phyloP scores from a whole-genome alignment of 2,329 filamentous ascomycete species.

The Colletotrichum sp. region DNA sequence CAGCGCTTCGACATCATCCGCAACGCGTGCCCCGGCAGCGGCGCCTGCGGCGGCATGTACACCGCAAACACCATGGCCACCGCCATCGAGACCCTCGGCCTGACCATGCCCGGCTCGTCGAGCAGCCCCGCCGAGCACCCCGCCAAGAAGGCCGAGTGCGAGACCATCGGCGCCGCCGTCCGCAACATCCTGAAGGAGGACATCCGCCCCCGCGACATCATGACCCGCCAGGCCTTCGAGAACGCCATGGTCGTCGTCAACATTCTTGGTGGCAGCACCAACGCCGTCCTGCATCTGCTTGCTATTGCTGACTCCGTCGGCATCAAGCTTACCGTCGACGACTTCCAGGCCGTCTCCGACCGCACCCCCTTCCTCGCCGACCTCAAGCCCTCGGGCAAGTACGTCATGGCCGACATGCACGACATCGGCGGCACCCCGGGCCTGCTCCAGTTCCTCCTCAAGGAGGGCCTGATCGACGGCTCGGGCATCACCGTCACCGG shows the following conservation, averaged over 20 bases:
- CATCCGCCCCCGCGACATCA: constrained; percentile 77
- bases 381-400: constrained; percentile 85
- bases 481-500: constrained; percentile 84
- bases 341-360: constrained; percentile 85
- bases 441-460: constrained; percentile 86
- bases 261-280: constrained; percentile 84
- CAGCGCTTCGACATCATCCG: constrained; percentile 94
- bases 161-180: constrained; percentile 74
- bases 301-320: constrained; percentile 84
- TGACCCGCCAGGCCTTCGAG: constrained; percentile 82
- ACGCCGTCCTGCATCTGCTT: constrained; percentile 84
- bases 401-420: constrained; percentile 84
- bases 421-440: constrained; percentile 87
- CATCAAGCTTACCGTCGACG: constrained; percentile 82
- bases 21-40: constrained; percentile 75
- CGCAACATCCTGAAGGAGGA: constrained; percentile 77
- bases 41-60: constrained; percentile 87
- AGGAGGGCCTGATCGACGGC: constrained; percentile 82
- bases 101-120: constrained; percentile 83
- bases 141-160: constrained; percentile 76
- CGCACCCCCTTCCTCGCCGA: constrained; percentile 81
- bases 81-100: constrained; percentile 89
- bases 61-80: constrained; percentile 95
- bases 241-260: constrained; percentile 85
- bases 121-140: constrained; percentile 79